These are phyloP conservation scores for Vigna radiata DNA, from an alignment of 306 rosid genomes.

Conservation along the genomic window DNA sequence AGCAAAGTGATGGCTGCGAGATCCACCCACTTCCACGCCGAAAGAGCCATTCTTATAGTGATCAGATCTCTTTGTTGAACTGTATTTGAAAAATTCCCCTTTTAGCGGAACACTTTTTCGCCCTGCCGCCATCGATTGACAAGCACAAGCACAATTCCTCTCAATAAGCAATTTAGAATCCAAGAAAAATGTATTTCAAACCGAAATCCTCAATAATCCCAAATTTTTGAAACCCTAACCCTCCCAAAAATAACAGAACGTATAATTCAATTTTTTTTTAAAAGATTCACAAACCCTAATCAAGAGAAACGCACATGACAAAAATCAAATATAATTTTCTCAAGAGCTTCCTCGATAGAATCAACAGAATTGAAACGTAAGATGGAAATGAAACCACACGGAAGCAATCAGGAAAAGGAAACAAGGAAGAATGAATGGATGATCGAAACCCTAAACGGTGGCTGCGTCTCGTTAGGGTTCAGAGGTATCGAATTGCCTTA, in stretches of 20 bases:
- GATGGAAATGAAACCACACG: neutral
- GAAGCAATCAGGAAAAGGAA: constrained; percentile 29
- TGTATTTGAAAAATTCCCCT: constrained; percentile 48
- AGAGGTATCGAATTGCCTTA: constrained; percentile 75
- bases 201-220: constrained; percentile 38
- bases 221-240: constrained; percentile 45
- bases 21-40: constrained; percentile 19
- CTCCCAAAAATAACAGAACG: neutral
- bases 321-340: constrained; percentile 28
- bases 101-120: constrained; percentile 60
- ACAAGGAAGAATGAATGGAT: neutral
- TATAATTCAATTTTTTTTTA: neutral
- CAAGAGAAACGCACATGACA: neutral
- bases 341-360: constrained; percentile 28
- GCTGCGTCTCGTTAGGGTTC: constrained; percentile 51
- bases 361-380: constrained; percentile 19
- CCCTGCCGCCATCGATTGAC: constrained; percentile 87
- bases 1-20: constrained; percentile 16
- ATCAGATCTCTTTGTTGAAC: constrained; percentile 50
- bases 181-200: constrained; percentile 37
- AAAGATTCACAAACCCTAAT: constrained; percentile 41
- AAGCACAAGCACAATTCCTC: constrained; percentile 69
- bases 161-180: constrained; percentile 55
- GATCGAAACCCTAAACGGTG: constrained; percentile 58
- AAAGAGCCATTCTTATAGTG: constrained; percentile 38